Percentiles rank a stretch among this genome's conserved stretches.
These are phyloP conservation scores for Daldinia eschscholtzii DNA, from an alignment of 2,329 filamentous ascomycete genomes.

Conservation along the genomic window DNA sequence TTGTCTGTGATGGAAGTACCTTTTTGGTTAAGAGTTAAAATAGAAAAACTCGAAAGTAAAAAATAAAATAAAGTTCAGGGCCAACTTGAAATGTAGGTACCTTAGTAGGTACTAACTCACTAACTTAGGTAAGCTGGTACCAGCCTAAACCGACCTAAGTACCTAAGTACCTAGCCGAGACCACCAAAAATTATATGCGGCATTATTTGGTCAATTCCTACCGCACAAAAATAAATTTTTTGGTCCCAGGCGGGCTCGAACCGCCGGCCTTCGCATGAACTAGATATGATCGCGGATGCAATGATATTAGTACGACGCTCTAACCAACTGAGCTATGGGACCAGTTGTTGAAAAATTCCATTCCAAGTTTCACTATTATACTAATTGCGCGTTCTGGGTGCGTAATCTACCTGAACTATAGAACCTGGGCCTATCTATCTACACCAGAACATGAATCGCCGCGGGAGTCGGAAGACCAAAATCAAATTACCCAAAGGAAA, in stretches of 20 bases:
- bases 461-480: too few relatives aligned
- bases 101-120: too few relatives aligned
- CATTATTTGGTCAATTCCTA: neutral
- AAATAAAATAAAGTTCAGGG: too few relatives aligned
- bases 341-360: neutral
- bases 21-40: neutral
- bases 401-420: neutral
- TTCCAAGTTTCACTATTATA: too few relatives aligned
- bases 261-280: slow-evolving; percentile 8
- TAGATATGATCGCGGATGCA: neutral
- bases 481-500: too few relatives aligned
- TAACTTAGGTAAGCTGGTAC: neutral
- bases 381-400: too few relatives aligned
- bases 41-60: neutral
- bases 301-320: slow-evolving; percentile 10
- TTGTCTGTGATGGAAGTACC: too few relatives aligned
- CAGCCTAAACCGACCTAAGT: neutral
- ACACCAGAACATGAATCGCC: too few relatives aligned
- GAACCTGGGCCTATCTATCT: too few relatives aligned
- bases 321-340: slow-evolving; percentile 11
- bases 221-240: neutral
- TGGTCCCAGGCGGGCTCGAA: slow-evolving; percentile 14
- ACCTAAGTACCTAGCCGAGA: neutral
- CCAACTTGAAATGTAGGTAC: neutral
- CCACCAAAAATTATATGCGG: neutral